Percentiles rank a stretch among this genome's conserved stretches.
These are phyloP conservation scores for Coniochaeta sp. DNA, from an alignment of 2,329 filamentous ascomycete genomes.

Conservation along the genomic window DNA sequence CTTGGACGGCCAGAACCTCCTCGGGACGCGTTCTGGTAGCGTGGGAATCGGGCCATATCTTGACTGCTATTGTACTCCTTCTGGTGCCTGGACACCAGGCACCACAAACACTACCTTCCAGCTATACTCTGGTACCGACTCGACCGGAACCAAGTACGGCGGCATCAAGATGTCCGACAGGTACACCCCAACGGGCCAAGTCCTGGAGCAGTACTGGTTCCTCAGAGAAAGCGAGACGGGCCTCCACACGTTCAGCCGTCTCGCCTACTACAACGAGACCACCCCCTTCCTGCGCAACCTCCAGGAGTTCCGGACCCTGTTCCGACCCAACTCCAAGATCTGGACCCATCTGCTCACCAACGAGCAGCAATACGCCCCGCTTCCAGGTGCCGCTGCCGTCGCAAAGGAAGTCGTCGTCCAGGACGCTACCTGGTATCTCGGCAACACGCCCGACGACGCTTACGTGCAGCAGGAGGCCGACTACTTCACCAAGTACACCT, in stretches of 20 bases:
- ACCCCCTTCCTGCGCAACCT: constrained; percentile 48
- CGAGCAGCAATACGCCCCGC: constrained; percentile 43
- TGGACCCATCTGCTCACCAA: constrained; percentile 58
- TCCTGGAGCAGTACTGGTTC: constrained; percentile 59
- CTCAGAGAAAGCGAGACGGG: constrained; percentile 55
- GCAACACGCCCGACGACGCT: constrained; percentile 42
- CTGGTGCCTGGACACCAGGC: constrained; percentile 52
- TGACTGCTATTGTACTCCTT: constrained; percentile 52
- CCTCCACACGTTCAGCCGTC: constrained; percentile 52
- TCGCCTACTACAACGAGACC: constrained; percentile 50
- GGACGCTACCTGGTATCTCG: constrained; percentile 56
- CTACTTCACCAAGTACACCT: constrained; percentile 62
- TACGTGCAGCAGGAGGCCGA: constrained; percentile 49
- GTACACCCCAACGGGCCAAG: constrained; percentile 48
- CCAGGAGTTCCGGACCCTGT: constrained; percentile 54
- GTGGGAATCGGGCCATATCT: constrained; percentile 48
- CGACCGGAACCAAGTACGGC: constrained; percentile 42
- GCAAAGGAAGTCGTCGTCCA: constrained; percentile 43
- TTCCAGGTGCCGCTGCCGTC: constrained; percentile 34
- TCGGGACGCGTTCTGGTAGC: constrained; percentile 1
- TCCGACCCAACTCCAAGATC: constrained; percentile 49
- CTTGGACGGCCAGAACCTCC: constrained; percentile 1
- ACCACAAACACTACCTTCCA: constrained; percentile 37
- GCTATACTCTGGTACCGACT: constrained; percentile 43
- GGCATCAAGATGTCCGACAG: constrained; percentile 53